Evolutionary conservation across 495 filamentous ascomycete genomes (phyloP).

Genomic region (Usnea hakonensis): DNA sequence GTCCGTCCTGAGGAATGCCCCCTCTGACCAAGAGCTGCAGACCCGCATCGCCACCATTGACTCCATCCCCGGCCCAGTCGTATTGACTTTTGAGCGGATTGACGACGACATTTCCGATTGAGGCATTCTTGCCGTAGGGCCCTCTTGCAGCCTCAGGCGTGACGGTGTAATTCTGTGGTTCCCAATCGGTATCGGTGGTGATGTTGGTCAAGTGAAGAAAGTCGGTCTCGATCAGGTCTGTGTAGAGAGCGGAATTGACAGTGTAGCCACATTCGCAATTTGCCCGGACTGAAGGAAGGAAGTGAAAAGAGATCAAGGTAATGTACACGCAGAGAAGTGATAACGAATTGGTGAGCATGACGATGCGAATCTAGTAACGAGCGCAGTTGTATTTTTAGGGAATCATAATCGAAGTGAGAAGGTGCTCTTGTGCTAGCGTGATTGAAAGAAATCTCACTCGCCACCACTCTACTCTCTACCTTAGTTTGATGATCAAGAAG

Average conservation of each 20-base stretch:
- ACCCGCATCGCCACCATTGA: conserved; percentile 45
- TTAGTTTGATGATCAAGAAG: too few species aligned
- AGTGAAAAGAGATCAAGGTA: background rate
- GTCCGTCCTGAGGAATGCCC: conserved; percentile 34
- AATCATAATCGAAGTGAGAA: conserved; percentile 4
- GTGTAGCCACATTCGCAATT: conserved; percentile 68
- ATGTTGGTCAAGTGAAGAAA: conserved; percentile 51
- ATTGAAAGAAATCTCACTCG: background rate
- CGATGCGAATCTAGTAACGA: background rate
- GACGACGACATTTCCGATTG: conserved; percentile 44
- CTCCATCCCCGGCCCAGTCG: conserved; percentile 33
- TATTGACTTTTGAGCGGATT: conserved; percentile 38
- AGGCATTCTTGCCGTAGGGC: conserved; percentile 56
- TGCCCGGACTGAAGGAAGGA: conserved; percentile 26
- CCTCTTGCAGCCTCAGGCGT: conserved; percentile 45
- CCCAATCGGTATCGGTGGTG: conserved; percentile 48
- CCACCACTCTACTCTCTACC: too few species aligned
- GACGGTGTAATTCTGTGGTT: conserved; percentile 56
- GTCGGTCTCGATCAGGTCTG: conserved; percentile 60
- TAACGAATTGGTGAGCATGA: conserved; percentile 5
- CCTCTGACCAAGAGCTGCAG: conserved; percentile 53
- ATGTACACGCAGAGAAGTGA: background rate
- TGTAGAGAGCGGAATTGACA: conserved; percentile 49
- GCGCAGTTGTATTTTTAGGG: background rate
- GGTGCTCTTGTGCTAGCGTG: background rate